Evolutionary conservation across 768 basidiomycete species (phyloP).

Genomic region (Lactarius sp.): DNA sequence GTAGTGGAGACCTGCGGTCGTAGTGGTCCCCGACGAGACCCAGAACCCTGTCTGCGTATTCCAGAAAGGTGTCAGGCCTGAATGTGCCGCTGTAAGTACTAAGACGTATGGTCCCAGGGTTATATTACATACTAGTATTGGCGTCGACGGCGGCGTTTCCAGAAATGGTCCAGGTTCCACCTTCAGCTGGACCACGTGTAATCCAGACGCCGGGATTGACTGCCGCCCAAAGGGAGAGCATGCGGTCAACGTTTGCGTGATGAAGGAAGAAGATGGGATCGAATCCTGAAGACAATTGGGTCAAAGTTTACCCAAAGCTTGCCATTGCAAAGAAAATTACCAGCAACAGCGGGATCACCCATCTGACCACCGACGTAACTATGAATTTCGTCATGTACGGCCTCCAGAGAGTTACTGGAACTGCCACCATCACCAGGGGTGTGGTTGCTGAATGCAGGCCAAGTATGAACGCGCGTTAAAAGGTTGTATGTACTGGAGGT

Average conservation of each 20-base stretch:
- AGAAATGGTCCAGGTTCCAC: constrained; percentile 20
- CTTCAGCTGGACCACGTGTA: constrained; percentile 24
- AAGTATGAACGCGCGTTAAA: constrained; percentile 37
- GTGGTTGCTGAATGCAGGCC: constrained; percentile 47
- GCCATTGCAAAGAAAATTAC: constrained; percentile 36
- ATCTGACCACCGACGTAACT: constrained; percentile 28
- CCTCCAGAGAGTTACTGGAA: constrained; percentile 44
- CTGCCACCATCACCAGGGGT: constrained; percentile 36
- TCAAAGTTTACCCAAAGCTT: constrained; percentile 27
- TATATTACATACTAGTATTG: constrained; percentile 14
- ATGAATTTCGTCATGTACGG: constrained; percentile 48
- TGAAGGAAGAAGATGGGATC: constrained; percentile 54
- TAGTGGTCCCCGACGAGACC: constrained; percentile 34
- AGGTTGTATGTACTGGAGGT: constrained; percentile 30
- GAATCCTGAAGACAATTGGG: constrained; percentile 36
- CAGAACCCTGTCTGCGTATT: constrained; percentile 37
- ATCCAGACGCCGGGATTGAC: constrained; percentile 42
- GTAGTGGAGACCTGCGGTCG: constrained; percentile 37
- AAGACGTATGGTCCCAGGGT: not conserved
- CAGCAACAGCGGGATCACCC: constrained; percentile 31
- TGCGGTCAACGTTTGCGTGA: constrained; percentile 51
- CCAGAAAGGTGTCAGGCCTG: constrained; percentile 48
- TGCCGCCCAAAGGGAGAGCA: constrained; percentile 47
- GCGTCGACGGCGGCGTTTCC: not conserved
- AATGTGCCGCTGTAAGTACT: not conserved